Evolutionary conservation across 192 early-diverging fungal genomes (phyloP), one percentile per base, ranked within the genome.

Genomic region (Diversispora epigaea): DNA sequence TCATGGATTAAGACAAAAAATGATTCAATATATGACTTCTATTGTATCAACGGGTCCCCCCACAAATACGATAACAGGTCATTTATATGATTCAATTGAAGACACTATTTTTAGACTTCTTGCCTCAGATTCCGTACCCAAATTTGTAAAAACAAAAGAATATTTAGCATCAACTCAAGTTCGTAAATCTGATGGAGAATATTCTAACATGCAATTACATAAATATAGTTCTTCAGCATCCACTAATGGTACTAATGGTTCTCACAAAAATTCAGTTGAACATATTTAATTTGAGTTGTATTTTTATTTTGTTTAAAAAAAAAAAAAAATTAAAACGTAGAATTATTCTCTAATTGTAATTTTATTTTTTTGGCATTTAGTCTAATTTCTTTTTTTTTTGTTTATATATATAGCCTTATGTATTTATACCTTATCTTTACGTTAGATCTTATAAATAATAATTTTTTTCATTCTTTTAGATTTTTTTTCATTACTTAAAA

Each of bases 81-180:
- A 75, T 49, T 78, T 91, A 77, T 90, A 90, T 78, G 86, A 89
- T 49, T 68, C 73, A 25, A 85, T 88, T 9, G 83, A 92, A 66
- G 87, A 90, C 5, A 89, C 92, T 54, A 90, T 93, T 61, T 93
- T 89, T 80, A 73, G 84, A 41, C 77, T 93, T 10, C 88, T 92
- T 88, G 89, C 92, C 2, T 85, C 86, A 3, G 92, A 93, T 70
- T 92, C 91, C 25, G 86, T 92, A 25, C 91, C 92, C 2, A 93
- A 91, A 77, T 93, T 92, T 77, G 78, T 86, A 11, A 86, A 82
- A 61, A 91, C 91, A 14, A 84, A 86, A 67, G 78, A 76, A 63
- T 88, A 88, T 75, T 49, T 75, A 43, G 3, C 10, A 21, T 58
- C 57, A 6, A 11, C 62, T n/a, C 39, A 14, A 7, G 19, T 64